Evolutionary conservation across 169 alveolate genomes (phyloP), one percentile per base, ranked within the genome.

Genomic region (Plasmodium knowlesi): DNA sequence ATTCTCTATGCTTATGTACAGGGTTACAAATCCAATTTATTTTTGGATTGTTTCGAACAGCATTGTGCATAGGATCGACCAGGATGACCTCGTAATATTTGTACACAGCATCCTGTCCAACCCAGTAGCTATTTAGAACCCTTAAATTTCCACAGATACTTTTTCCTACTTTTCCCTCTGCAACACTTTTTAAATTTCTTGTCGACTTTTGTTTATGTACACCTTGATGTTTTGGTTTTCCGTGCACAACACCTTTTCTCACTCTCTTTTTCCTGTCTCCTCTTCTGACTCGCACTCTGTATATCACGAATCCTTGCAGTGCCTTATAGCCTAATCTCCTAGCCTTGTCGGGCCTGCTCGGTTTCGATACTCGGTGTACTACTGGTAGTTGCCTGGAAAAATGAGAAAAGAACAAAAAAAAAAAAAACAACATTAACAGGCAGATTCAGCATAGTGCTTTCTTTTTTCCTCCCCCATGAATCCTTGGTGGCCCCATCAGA

Each of bases 91-190:
- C 99, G 96, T 92, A 99, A 98, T 98, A 99, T 98, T 99, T 99
- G 98, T 98, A 98, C 74, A 98, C 97, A 84, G 99, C 99, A 95
- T 99, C 99, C 97, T 99, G 99, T 28, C 99, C 99, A 78, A 99
- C 99, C 99, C 99, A 99, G 98, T 99, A 99, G 93, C 99, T 98
- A 98, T 99, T 99, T 95, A 99, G 97, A 81, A 98, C 99, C 90
- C 99, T 98, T 88, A 98, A 98, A 81, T 97, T 98, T 71, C 99
- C 99, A 93, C 98, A 97, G 19, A 98, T 94, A 85, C 98, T 97
- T 93, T 98, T 98, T 46, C 99, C 99, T 30, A 98, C 99, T 92
- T 99, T 99, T 94, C 98, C 99, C 96, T 99, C 99, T 28, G 99
- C 99, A 57, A 98, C 96, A 95, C 99, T 97, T 96, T 99, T 98